Conservation (phyloP, 208 protist species). For the Wallacemonas sp. region DNA sequence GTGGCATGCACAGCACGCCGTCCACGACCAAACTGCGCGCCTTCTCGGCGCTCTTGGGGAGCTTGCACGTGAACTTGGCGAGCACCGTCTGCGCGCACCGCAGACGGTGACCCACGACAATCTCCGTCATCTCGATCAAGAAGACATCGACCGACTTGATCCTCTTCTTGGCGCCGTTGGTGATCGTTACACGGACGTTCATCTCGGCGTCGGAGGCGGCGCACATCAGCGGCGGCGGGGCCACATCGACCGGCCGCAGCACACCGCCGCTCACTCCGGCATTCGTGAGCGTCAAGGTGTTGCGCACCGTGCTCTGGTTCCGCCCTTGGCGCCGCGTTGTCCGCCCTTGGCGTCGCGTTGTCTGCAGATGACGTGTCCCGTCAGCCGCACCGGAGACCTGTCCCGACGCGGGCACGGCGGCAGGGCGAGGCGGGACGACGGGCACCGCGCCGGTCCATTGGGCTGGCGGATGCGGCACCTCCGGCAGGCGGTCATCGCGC, state of each 20-base stretch:
- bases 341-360: too few relatives aligned
- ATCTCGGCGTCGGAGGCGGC: background rate
- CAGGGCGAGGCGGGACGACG: too few relatives aligned
- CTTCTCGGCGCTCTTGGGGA: background rate
- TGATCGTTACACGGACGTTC: background rate
- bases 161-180: conserved; percentile 3
- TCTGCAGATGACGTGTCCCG: too few relatives aligned
- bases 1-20: background rate
- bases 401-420: too few relatives aligned
- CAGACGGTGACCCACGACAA: background rate
- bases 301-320: too few relatives aligned
- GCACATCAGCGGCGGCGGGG: background rate
- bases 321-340: too few relatives aligned
- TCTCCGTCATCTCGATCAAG: conserved; percentile 1
- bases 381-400: too few relatives aligned
- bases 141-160: conserved; percentile 1
- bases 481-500: background rate
- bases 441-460: too few relatives aligned
- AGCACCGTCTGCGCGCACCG: background rate
- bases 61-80: background rate
- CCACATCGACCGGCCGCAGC: background rate
- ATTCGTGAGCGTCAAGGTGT: too few relatives aligned
- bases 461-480: background rate
- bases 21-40: background rate
- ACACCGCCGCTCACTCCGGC: background rate